Evolutionary conservation across 1,284 basidiomycete genomes (phyloP).

Genomic region (Vanrija sp.): DNA sequence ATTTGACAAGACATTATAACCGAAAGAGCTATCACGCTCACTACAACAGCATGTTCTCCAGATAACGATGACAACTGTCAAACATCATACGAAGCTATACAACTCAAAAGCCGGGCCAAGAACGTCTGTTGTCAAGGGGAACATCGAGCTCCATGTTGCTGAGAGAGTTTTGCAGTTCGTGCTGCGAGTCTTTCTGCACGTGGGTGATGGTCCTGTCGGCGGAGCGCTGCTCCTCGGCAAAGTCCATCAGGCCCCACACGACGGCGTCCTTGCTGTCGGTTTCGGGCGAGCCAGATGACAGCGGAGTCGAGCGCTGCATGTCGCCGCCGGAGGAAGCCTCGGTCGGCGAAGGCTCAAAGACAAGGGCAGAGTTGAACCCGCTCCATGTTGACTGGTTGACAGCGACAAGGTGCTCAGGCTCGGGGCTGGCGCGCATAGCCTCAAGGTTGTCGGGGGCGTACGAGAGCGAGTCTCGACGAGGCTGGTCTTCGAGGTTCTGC

Average conservation of each 20-base stretch:
- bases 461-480: slow-evolving; percentile 1
- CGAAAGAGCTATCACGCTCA: background rate
- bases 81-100: no score
- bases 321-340: slow-evolving; percentile 24
- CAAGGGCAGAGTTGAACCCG: slow-evolving; percentile 18
- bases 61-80: no score
- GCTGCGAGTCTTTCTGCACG: slow-evolving; percentile 25
- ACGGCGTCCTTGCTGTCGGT: slow-evolving; percentile 21
- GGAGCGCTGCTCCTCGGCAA: slow-evolving; percentile 5
- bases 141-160: slow-evolving; percentile 31
- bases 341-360: slow-evolving; percentile 35
- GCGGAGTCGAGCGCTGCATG: slow-evolving; percentile 24
- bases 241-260: slow-evolving; percentile 17
- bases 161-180: slow-evolving; percentile 28
- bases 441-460: slow-evolving; percentile 20
- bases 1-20: background rate
- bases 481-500: slow-evolving; percentile 5
- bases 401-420: slow-evolving; percentile 28
- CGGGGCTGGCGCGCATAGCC: slow-evolving; percentile 35
- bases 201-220: background rate
- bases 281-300: slow-evolving; percentile 17
- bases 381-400: slow-evolving; percentile 17
- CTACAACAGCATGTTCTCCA: background rate
- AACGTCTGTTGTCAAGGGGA: slow-evolving; percentile 5
- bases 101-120: slow-evolving; percentile 7